phyloP scores from a whole-genome alignment of 2,329 filamentous ascomycete genomes.

The Penicillium glabrum region DNA sequence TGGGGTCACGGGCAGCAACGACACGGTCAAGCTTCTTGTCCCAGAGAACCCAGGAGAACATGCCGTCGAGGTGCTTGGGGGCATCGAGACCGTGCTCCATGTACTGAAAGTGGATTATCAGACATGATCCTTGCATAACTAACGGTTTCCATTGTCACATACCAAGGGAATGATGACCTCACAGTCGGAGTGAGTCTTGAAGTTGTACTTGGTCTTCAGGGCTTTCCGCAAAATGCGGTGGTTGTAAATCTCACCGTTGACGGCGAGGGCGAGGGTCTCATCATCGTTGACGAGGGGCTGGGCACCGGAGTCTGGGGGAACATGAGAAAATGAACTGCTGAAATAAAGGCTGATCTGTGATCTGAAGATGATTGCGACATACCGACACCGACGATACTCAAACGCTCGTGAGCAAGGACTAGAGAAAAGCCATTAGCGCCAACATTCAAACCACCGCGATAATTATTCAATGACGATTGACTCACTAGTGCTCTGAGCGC shows the following conservation, averaged over 20 bases:
- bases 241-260: constrained; percentile 99
- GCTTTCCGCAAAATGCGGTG: constrained; percentile 90
- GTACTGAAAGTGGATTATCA: constrained; percentile 62
- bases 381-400: constrained; percentile 97
- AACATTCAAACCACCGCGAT: background rate
- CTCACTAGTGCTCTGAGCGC: constrained; percentile 87
- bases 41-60: constrained; percentile 99
- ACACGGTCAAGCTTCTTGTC: constrained; percentile 92
- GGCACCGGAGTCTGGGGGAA: constrained; percentile 75
- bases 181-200: constrained; percentile 98
- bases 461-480: constrained; percentile 3
- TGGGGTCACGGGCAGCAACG: constrained; percentile 91
- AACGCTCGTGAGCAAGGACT: constrained; percentile 95
- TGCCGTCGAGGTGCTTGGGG: constrained; percentile 91
- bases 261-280: constrained; percentile 81
- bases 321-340: constrained; percentile 11
- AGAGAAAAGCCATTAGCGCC: constrained; percentile 26
- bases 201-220: constrained; percentile 81
- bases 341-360: background rate
- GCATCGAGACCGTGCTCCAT: constrained; percentile 88
- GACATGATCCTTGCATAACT: background rate
- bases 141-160: constrained; percentile 36
- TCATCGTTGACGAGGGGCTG: constrained; percentile 94
- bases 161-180: constrained; percentile 98
- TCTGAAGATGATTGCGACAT: constrained; percentile 36